These are phyloP conservation scores for Fagus crenata DNA, from an alignment of 306 rosid species.

Conservation along the genomic window DNA sequence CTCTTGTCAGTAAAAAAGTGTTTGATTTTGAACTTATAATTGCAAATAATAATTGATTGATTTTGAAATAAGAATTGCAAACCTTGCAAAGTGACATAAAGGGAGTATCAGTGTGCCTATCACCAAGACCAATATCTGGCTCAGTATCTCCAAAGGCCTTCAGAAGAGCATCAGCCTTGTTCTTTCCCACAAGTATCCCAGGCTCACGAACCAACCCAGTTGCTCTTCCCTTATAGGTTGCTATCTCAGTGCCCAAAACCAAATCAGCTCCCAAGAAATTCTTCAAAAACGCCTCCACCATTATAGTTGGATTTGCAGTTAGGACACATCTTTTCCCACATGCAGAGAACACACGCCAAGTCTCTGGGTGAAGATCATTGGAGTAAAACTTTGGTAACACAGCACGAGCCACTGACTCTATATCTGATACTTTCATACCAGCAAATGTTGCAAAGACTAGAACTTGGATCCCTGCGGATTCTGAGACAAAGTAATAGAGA, in stretches of 20 bases:
- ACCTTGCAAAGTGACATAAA: constrained; percentile 86
- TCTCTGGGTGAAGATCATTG: constrained; percentile 53
- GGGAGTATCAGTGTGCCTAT: constrained; percentile 65
- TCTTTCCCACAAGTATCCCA: constrained; percentile 66
- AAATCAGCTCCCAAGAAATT: constrained; percentile 64
- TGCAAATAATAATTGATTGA: background rate
- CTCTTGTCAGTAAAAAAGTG: background rate
- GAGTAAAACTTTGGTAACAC: constrained; percentile 78
- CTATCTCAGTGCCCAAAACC: constrained; percentile 71
- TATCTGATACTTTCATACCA: constrained; percentile 52
- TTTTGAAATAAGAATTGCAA: background rate
- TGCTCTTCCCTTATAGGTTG: constrained; percentile 52
- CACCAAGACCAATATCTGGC: constrained; percentile 81
- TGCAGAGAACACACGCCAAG: constrained; percentile 72
- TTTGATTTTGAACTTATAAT: background rate
- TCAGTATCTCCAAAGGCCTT: constrained; percentile 46
- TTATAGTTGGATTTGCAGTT: constrained; percentile 74
- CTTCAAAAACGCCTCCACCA: constrained; percentile 79
- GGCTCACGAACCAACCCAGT: constrained; percentile 58
- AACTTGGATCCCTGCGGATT: constrained; percentile 70
- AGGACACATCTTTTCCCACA: constrained; percentile 64
- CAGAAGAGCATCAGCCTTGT: constrained; percentile 55
- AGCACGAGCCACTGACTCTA: constrained; percentile 73
- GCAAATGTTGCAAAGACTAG: constrained; percentile 60
- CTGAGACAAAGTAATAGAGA: constrained; percentile 71